These are phyloP conservation scores for Umbelopsis sp. DNA, from an alignment of 192 early-diverging fungal species.

Conservation along the genomic window DNA sequence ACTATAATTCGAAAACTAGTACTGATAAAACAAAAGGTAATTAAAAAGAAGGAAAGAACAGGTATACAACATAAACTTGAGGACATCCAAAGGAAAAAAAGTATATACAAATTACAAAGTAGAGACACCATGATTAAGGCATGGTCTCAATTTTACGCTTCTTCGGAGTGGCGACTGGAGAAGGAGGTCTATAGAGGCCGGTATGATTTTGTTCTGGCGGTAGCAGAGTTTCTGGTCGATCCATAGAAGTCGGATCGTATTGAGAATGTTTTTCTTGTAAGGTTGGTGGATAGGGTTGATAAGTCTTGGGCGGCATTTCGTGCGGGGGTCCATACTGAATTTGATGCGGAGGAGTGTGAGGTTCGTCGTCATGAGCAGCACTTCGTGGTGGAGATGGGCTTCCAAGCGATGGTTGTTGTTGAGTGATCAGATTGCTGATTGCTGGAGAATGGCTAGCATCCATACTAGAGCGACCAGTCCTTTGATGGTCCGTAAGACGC, in stretches of 20 bases:
- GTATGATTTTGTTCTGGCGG: not conserved
- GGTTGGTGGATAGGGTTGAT: not conserved
- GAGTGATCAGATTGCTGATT: constrained; percentile 16
- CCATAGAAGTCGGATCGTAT: not conserved
- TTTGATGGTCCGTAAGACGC: constrained; percentile 3
- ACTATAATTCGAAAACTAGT: too few relatives aligned
- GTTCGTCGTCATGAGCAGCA: constrained; percentile 4
- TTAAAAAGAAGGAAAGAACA: not conserved
- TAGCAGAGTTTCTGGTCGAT: not conserved
- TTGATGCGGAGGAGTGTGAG: constrained; percentile 11
- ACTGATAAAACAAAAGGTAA: too few relatives aligned
- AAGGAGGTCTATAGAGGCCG: constrained; percentile 23
- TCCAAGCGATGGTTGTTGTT: constrained; percentile 2
- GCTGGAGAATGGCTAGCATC: constrained; percentile 36
- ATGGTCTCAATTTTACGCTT: constrained; percentile 13
- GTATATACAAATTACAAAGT: not conserved
- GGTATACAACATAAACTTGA: not conserved
- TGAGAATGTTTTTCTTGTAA: constrained; percentile 4
- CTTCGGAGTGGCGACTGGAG: constrained; percentile 30
- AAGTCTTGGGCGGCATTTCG: not conserved
- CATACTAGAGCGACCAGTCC: not conserved
- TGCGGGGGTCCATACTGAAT: not conserved
- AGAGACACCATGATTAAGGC: not conserved
- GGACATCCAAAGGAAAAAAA: not conserved
- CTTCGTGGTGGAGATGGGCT: constrained; percentile 11